Conservation (phyloP, 345 rosid species). For the Lepidium sativum region DNA sequence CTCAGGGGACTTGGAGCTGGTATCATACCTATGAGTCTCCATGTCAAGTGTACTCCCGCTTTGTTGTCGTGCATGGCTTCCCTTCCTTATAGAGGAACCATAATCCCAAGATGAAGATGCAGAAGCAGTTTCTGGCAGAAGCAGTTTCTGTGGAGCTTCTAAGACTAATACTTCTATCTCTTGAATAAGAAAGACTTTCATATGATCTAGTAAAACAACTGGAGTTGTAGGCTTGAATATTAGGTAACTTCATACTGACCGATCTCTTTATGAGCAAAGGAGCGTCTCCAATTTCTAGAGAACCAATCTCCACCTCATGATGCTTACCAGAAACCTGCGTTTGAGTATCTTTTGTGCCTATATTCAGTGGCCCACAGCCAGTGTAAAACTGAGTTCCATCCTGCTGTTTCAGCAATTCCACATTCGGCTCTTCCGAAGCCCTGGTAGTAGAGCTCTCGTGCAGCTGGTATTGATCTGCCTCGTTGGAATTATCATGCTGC, state of each 20-base stretch:
- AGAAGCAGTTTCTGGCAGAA: too few species aligned
- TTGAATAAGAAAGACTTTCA: slow-evolving; percentile 61
- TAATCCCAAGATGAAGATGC: slow-evolving; percentile 80
- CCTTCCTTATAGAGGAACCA: slow-evolving; percentile 55
- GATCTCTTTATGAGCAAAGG: slow-evolving; percentile 76
- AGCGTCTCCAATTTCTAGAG: slow-evolving; percentile 49
- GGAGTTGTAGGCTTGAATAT: slow-evolving; percentile 56
- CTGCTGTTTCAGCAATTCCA: slow-evolving; percentile 26
- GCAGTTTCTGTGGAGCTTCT: slow-evolving; percentile 85
- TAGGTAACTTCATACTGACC: slow-evolving; percentile 65
- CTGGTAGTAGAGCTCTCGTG: slow-evolving; percentile 29
- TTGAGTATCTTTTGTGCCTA: slow-evolving; percentile 30
- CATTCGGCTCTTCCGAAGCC: slow-evolving; percentile 32
- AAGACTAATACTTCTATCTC: slow-evolving; percentile 58
- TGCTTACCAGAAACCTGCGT: slow-evolving; percentile 23
- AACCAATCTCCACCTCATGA: slow-evolving; percentile 28
- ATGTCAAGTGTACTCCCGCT: slow-evolving; percentile 62
- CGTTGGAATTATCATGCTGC: slow-evolving; percentile 26
- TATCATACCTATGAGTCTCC: slow-evolving; percentile 57
- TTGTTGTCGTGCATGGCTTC: slow-evolving; percentile 55
- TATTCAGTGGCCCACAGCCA: slow-evolving; percentile 25
- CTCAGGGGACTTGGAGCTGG: slow-evolving; percentile 52
- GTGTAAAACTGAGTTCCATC: slow-evolving; percentile 35
- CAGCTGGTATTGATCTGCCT: slow-evolving; percentile 26
- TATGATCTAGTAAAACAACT: slow-evolving; percentile 47